These are phyloP conservation scores for Aphanomyces invadans DNA, from an alignment of 352 stramenopile species.

Conservation along the genomic window DNA sequence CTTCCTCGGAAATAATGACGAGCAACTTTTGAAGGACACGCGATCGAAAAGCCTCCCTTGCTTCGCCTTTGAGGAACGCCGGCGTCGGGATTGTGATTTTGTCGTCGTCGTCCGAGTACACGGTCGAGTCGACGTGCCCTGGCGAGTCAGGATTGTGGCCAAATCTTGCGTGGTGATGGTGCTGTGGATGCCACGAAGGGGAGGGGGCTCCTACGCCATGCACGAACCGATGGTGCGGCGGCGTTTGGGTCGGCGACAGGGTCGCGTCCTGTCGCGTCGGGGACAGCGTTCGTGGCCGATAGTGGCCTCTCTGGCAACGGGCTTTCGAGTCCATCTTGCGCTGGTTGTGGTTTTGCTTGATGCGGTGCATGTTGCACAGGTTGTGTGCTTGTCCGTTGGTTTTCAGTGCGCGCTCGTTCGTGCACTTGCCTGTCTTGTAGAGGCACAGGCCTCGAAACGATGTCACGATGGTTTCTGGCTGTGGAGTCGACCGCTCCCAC, in stretches of 20 bases:
- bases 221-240: too few species aligned
- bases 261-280: too few species aligned
- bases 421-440: constrained; percentile 84
- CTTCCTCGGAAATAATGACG: constrained; percentile 74
- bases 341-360: constrained; percentile 79
- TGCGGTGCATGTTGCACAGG: constrained; percentile 76
- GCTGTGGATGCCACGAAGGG: too few species aligned
- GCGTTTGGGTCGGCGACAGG: too few species aligned
- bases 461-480: not conserved
- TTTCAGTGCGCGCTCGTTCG: constrained; percentile 80
- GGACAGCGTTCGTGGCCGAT: constrained; percentile 18
- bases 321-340: constrained; percentile 83
- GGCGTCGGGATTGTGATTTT: constrained; percentile 63
- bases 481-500: too few species aligned
- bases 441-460: constrained; percentile 54
- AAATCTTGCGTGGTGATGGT: too few species aligned
- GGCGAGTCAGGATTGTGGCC: constrained; percentile 33
- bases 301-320: constrained; percentile 29
- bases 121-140: not conserved
- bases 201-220: too few species aligned
- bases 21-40: constrained; percentile 77
- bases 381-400: constrained; percentile 74
- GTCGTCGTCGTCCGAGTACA: not conserved
- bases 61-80: constrained; percentile 60
- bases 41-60: constrained; percentile 63